phyloP scores from a whole-genome alignment of 2,329 filamentous ascomycete species.

The Neonectria coccinea region DNA sequence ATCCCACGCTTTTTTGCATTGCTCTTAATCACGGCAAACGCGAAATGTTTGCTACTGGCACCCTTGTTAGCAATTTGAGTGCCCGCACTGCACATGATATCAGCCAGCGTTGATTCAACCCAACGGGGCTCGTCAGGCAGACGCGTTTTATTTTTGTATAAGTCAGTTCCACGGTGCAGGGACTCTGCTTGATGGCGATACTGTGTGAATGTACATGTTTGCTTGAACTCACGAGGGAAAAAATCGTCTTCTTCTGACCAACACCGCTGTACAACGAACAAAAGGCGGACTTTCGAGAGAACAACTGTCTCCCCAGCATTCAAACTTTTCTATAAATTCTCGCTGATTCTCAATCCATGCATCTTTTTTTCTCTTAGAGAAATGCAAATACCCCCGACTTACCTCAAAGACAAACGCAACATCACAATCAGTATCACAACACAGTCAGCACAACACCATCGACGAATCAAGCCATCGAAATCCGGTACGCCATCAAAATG shows the following conservation, averaged over 20 bases:
- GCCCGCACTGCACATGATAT: background rate
- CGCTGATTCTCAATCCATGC: background rate
- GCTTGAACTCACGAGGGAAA: background rate
- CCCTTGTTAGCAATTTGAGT: background rate
- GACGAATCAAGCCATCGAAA: background rate
- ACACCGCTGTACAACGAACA: background rate
- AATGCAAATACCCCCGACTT: background rate
- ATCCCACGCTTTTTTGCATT: too few relatives aligned
- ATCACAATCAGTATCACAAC: background rate
- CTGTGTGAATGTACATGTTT: background rate
- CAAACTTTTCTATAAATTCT: background rate
- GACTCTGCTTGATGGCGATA: background rate
- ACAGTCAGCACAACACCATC: background rate
- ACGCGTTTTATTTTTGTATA: background rate
- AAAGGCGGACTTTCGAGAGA: background rate
- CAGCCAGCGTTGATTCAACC: background rate
- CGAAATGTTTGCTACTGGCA: background rate
- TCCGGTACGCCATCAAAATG: conserved; percentile 25
- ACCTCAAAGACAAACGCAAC: background rate
- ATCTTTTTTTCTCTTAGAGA: background rate
- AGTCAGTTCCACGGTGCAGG: background rate
- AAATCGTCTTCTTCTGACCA: background rate
- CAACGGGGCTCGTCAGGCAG: background rate
- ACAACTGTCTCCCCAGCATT: background rate
- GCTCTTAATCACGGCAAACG: background rate